Evolutionary conservation across 345 rosid species (phyloP).

Genomic region (Ricinus communis): DNA sequence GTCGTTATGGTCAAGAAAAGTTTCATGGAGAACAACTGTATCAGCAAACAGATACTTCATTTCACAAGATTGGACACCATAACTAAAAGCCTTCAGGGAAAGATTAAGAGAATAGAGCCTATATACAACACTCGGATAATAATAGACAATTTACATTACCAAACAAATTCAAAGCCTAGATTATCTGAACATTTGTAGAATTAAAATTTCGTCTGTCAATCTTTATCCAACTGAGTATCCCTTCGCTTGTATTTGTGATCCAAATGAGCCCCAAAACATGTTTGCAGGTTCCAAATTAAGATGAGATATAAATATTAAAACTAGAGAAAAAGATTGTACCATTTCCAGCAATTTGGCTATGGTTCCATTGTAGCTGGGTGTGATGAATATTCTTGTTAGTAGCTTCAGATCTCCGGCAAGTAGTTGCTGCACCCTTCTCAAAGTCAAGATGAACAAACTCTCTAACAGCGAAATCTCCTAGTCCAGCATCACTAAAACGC

Average conservation of each 20-base stretch:
- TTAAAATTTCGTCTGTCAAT: too few species aligned
- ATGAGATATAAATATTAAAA: background rate
- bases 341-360: constrained; percentile 56
- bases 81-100: too few species aligned
- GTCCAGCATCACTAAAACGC: constrained; percentile 44
- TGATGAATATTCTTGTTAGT: constrained; percentile 55
- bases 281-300: background rate
- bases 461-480: constrained; percentile 49
- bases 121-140: too few species aligned
- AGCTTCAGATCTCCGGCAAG: constrained; percentile 58
- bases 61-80: background rate
- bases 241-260: too few species aligned
- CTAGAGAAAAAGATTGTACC: constrained; percentile 30
- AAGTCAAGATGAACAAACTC: constrained; percentile 60
- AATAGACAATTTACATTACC: too few species aligned
- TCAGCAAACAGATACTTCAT: background rate
- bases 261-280: background rate
- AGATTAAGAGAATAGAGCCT: too few species aligned
- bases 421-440: constrained; percentile 47
- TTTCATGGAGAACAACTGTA: background rate
- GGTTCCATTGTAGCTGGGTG: constrained; percentile 80
- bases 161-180: too few species aligned
- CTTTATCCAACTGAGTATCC: too few species aligned
- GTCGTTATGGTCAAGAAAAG: background rate
- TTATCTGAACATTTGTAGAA: too few species aligned